phyloP scores from a whole-genome alignment of 441 rosid genomes.

The Gossypium lobatum region DNA sequence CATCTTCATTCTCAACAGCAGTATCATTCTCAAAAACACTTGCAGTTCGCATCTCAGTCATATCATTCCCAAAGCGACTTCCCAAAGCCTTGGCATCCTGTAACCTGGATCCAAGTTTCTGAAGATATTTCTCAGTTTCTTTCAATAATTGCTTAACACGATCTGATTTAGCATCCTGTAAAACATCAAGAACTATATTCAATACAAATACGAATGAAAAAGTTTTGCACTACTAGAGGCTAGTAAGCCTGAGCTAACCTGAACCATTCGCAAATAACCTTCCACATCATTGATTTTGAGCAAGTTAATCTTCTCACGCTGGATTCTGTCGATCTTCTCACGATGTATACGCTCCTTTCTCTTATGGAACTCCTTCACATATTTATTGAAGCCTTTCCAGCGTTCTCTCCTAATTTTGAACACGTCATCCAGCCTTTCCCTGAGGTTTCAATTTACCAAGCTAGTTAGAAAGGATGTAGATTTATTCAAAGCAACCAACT shows the following conservation, averaged over 20 bases:
- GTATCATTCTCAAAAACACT: conserved; percentile 52
- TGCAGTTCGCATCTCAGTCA: conserved; percentile 45
- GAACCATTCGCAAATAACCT: conserved; percentile 97
- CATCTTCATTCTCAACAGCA: conserved; percentile 75
- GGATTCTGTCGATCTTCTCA: conserved; percentile 91
- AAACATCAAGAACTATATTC: conserved; percentile 13
- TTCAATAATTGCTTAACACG: conserved; percentile 87
- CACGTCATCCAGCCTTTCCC: conserved; percentile 86
- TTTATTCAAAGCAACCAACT: conserved; percentile 11
- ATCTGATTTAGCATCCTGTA: conserved; percentile 91
- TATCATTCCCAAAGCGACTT: conserved; percentile 56
- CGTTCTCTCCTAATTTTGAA: conserved; percentile 85
- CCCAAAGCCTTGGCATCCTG: conserved; percentile 63
- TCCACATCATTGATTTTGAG: conserved; percentile 95
- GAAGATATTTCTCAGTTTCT: conserved; percentile 94
- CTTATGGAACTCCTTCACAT: conserved; percentile 88
- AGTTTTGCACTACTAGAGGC: conserved; percentile 13
- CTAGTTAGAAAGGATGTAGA: conserved; percentile 13
- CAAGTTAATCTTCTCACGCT: conserved; percentile 91
- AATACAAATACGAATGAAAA: conserved; percentile 14
- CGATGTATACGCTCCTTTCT: conserved; percentile 89
- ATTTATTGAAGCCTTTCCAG: conserved; percentile 80
- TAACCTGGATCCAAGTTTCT: conserved; percentile 82
- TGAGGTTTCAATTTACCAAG: conserved; percentile 31
- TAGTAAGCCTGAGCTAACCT: conserved; percentile 46